Percentiles rank a stretch among this genome's conserved stretches.
Evolutionary conservation across 1,284 basidiomycete species (phyloP).

Genomic region (Malassezia restricta): DNA sequence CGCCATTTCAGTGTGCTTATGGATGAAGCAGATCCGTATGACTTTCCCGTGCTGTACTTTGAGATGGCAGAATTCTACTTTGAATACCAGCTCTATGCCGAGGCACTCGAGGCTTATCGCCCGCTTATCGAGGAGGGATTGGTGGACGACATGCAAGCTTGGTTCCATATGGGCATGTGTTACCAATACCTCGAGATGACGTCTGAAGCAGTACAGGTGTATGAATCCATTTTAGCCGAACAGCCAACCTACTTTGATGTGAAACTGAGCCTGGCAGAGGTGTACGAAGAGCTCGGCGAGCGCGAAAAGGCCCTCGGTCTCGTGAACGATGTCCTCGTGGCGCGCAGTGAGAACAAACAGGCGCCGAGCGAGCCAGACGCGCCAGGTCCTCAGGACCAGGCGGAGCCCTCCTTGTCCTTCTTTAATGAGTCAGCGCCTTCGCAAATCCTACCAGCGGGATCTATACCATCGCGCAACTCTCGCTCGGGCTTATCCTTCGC

Average conservation of each 20-base stretch:
- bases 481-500: slow-evolving; percentile 7
- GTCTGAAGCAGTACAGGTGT: slow-evolving; percentile 24
- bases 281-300: slow-evolving; percentile 67
- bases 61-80: slow-evolving; percentile 34
- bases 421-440: slow-evolving; percentile 27
- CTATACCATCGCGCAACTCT: slow-evolving; percentile 4
- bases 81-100: slow-evolving; percentile 26
- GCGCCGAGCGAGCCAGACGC: slow-evolving; percentile 1
- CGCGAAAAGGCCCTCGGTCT: slow-evolving; percentile 69
- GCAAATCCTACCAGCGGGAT: neutral
- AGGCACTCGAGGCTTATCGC: slow-evolving; percentile 29
- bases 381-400: neutral
- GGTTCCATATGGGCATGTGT: slow-evolving; percentile 33
- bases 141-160: slow-evolving; percentile 24
- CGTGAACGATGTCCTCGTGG: slow-evolving; percentile 58
- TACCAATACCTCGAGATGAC: slow-evolving; percentile 26
- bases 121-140: slow-evolving; percentile 19
- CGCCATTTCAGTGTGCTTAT: slow-evolving; percentile 46
- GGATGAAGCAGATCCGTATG: slow-evolving; percentile 22
- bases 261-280: slow-evolving; percentile 56
- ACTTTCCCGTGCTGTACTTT: slow-evolving; percentile 24
- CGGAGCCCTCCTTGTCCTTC: slow-evolving; percentile 19
- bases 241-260: slow-evolving; percentile 62
- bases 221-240: slow-evolving; percentile 56
- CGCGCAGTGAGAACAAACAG: slow-evolving; percentile 8